Conservation (phyloP, 352 stramenopile species). For the Pythium chondricola region DNA sequence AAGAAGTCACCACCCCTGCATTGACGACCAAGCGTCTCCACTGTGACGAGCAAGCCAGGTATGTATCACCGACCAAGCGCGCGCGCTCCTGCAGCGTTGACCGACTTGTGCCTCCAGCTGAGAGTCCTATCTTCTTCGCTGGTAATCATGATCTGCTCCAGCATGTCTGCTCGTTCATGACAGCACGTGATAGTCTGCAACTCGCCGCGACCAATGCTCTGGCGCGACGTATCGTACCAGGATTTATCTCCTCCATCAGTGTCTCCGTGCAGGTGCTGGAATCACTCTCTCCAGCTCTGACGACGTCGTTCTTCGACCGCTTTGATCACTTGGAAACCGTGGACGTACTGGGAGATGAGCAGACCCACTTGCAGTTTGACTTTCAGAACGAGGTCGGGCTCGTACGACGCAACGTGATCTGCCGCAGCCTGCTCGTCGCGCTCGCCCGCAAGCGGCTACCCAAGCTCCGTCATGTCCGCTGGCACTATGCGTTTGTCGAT, state of each 20-base stretch:
- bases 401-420: conserved; percentile 16
- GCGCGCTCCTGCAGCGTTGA: neutral
- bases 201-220: conserved; percentile 11
- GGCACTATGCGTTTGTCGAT: conserved; percentile 25
- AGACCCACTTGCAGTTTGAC: conserved; percentile 18
- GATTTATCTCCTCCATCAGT: conserved; percentile 14
- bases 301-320: conserved; percentile 19
- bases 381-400: conserved; percentile 19
- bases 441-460: conserved; percentile 5
- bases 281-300: conserved; percentile 6
- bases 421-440: conserved; percentile 12
- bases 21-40: neutral
- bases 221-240: conserved; percentile 12
- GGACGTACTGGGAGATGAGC: conserved; percentile 12
- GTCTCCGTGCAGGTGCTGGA: conserved; percentile 11
- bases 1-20: neutral
- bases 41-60: neutral
- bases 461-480: conserved; percentile 6
- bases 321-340: conserved; percentile 22
- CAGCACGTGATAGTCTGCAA: conserved; percentile 3
- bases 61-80: conserved; percentile 4
- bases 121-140: conserved; percentile 16
- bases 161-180: conserved; percentile 22
- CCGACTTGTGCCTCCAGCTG: neutral
- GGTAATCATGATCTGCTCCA: conserved; percentile 21